Evolutionary conservation across 371 early-diverging fungal genomes (phyloP).

Genomic region (Mycotypha africana): DNA sequence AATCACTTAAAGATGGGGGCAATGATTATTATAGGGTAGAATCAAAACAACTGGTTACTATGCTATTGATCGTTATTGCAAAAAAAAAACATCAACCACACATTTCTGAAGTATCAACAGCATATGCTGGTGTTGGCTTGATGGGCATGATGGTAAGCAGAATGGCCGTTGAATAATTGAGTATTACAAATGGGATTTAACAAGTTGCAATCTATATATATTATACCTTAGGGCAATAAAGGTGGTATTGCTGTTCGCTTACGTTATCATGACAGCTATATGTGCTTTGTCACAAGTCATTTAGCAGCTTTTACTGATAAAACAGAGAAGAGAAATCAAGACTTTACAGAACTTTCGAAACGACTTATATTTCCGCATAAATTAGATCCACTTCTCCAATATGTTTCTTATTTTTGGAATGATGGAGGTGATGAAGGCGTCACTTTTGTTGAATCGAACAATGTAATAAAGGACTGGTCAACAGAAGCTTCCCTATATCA

Average conservation of each 20-base stretch:
- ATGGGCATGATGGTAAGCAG: conserved; percentile 68
- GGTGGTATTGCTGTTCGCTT: conserved; percentile 84
- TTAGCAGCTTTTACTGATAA: conserved; percentile 81
- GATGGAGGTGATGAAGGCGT: conserved; percentile 47
- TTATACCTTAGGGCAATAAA: conserved; percentile 78
- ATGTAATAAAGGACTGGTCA: conserved; percentile 26
- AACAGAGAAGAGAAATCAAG: conserved; percentile 82
- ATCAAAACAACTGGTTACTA: conserved; percentile 81
- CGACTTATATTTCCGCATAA: conserved; percentile 55
- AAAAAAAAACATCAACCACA: conserved; percentile 43
- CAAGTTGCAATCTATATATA: not conserved
- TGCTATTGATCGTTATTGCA: conserved; percentile 79
- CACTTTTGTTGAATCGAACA: conserved; percentile 26
- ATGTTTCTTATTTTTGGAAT: conserved; percentile 37
- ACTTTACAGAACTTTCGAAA: conserved; percentile 79
- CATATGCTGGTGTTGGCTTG: conserved; percentile 69
- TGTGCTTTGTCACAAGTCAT: conserved; percentile 87
- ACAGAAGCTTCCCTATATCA: conserved; percentile 56
- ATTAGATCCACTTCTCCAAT: conserved; percentile 19
- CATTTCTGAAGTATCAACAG: conserved; percentile 56
- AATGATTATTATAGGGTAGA: conserved; percentile 54
- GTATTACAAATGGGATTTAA: not conserved
- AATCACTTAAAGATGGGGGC: conserved; percentile 49
- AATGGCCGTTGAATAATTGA: not conserved
- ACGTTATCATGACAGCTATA: conserved; percentile 70